These are phyloP conservation scores for Carex kokanica DNA, from an alignment of 176 grass and related monocot genomes.

Conservation along the genomic window DNA sequence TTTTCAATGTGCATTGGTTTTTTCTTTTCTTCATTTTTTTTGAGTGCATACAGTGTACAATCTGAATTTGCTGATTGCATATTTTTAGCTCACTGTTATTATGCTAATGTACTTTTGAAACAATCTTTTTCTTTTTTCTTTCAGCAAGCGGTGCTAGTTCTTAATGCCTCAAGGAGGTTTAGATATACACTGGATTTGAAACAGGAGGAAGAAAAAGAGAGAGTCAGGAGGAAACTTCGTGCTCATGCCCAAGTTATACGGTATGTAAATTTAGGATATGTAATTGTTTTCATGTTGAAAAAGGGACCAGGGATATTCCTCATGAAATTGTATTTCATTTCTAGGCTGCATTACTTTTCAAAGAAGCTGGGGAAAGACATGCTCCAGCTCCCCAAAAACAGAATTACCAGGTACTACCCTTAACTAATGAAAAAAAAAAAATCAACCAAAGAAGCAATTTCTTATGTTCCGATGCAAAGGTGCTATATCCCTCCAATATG, in stretches of 20 bases:
- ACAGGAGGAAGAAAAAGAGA: slow-evolving; percentile 86
- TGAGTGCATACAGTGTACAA: background rate
- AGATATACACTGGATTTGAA: slow-evolving; percentile 95
- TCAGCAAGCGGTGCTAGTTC: slow-evolving; percentile 89
- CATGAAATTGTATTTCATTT: slow-evolving; percentile 26
- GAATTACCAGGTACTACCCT: slow-evolving; percentile 50
- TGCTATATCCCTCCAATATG: slow-evolving; percentile 21
- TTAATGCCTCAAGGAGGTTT: slow-evolving; percentile 93
- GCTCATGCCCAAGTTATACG: slow-evolving; percentile 96
- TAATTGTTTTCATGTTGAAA: slow-evolving; percentile 7
- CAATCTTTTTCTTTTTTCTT: slow-evolving; percentile 11
- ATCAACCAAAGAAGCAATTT: background rate
- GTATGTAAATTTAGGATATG: slow-evolving; percentile 41
- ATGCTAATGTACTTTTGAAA: slow-evolving; percentile 25
- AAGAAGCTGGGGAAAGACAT: slow-evolving; percentile 71
- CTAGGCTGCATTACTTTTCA: slow-evolving; percentile 93
- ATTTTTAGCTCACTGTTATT: slow-evolving; percentile 13
- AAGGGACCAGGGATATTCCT: slow-evolving; percentile 4
- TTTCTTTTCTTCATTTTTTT: background rate
- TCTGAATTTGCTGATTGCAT: background rate
- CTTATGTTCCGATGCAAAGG: background rate
- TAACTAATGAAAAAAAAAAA: background rate
- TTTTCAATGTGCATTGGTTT: background rate
- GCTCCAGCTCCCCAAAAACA: background rate
- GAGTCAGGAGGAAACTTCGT: slow-evolving; percentile 77